phyloP scores from a whole-genome alignment of 768 basidiomycete species.

The Leccinum fibrillosum region DNA sequence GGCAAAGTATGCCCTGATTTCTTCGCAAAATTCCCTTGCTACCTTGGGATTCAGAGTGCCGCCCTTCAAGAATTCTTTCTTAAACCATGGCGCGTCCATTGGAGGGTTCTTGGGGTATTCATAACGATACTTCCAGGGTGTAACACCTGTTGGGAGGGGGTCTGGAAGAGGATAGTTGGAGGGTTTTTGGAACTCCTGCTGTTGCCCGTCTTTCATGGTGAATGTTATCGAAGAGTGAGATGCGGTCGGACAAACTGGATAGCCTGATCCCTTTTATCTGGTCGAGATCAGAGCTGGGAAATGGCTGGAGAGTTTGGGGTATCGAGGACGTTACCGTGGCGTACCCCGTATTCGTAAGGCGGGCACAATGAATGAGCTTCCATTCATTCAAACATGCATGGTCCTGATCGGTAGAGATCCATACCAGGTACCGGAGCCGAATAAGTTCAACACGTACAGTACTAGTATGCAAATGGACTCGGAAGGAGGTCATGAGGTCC shows the following conservation, averaged over 20 bases:
- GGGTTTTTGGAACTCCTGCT: not conserved
- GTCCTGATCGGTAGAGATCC: too few species aligned
- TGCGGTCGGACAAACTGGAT: not conserved
- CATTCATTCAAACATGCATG: too few species aligned
- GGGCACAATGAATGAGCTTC: too few species aligned
- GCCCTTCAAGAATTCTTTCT: not conserved
- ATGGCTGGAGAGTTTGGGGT: not conserved
- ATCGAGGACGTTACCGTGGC: not conserved
- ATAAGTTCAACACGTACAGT: too few species aligned
- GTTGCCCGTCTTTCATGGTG: not conserved
- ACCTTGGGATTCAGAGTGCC: not conserved
- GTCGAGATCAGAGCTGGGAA: not conserved
- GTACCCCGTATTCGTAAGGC: not conserved
- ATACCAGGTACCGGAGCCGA: too few species aligned
- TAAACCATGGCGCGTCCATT: not conserved
- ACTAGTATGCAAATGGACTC: too few species aligned
- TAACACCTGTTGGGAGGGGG: too few species aligned
- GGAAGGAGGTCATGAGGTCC: too few species aligned
- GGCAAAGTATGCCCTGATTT: not conserved
- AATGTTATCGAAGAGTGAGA: not conserved
- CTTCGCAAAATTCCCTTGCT: not conserved
- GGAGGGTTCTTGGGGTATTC: not conserved
- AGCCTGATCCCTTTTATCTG: not conserved
- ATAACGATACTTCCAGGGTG: not conserved
- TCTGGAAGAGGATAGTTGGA: not conserved